These are phyloP conservation scores for Ajuga chamaepitys DNA, from an alignment of 257 asterid species.

Conservation along the genomic window DNA sequence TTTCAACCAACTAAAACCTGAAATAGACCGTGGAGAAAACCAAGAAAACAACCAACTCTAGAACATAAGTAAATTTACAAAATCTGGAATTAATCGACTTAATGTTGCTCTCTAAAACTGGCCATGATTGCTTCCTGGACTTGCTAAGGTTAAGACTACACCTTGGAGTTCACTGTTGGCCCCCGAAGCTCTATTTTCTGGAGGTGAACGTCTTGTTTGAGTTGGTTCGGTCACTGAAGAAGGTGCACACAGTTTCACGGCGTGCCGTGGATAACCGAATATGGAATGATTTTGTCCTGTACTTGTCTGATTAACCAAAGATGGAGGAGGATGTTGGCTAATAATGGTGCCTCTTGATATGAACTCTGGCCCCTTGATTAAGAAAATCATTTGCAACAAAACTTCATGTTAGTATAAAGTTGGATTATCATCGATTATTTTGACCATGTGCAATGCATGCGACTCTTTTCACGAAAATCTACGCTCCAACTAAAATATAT, in stretches of 20 bases:
- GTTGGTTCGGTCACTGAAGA: conserved; percentile 25
- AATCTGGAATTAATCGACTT: not conserved
- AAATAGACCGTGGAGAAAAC: too few species aligned
- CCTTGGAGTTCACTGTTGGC: conserved; percentile 62
- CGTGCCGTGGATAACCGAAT: conserved; percentile 27
- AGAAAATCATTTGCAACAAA: not conserved
- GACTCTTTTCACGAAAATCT: too few species aligned
- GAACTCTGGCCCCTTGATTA: conserved; percentile 51
- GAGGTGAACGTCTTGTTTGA: conserved; percentile 28
- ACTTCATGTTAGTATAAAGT: not conserved
- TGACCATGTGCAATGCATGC: too few species aligned
- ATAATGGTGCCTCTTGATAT: conserved; percentile 33
- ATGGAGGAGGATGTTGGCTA: conserved; percentile 22
- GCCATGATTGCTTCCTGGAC: conserved; percentile 57
- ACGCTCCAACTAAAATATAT: too few species aligned
- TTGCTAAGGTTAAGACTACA: conserved; percentile 69
- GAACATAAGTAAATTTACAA: conserved; percentile 18
- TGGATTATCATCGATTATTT: too few species aligned
- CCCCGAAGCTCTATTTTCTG: conserved; percentile 19
- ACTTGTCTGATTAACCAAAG: conserved; percentile 16
- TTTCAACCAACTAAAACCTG: not conserved
- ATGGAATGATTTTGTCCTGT: conserved; percentile 13
- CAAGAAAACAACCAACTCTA: not conserved
- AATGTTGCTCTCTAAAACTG: not conserved
- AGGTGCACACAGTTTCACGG: conserved; percentile 21